Evolutionary conservation across 225 moss, liverwort and hornwort genomes (phyloP), one percentile per base, ranked within the genome.

Genomic region (Physcomitrellopsis africana): DNA sequence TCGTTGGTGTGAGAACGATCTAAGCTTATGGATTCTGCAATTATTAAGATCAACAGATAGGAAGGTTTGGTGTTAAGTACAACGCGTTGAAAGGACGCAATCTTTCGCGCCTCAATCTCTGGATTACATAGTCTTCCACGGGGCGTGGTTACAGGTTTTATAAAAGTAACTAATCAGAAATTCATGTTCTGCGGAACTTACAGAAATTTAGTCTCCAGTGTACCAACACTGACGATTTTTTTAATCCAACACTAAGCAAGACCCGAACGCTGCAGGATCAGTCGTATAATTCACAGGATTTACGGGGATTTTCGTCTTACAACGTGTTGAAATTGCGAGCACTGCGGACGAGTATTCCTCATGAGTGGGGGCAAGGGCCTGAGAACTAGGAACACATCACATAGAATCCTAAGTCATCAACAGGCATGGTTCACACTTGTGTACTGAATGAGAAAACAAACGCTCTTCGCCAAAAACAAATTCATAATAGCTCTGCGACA

Each of bases 81-180:
- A 19, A 45, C 15, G 51, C 56, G 14, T 7, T 74, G 70, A 49
- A 82, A 71, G 61, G 66, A 70, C 66, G 54, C 79, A 75, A 66
- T 79, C 52, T 65, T 74, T 82, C 37, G 47, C 3, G 52, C 58
- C 47, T 18, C 29, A 68, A 18, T 37, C 60, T 61, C 9, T 55
- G 56, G 32, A 37, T 37, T 37, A 24, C 24, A 24, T 24, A 37
- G 32, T 48, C 14, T 55, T 45, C 48, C 15, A 32, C 15, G 12
- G 17, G 63, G 20, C 32, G 10, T 41, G 46, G 13, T n/a, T 32
- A 47, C 9, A 10, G 37, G 11, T n/a, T 10, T 59, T 32, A 16
- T n/a, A 69, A n/a, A 52, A 17, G 24, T 24, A 29, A 69, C 6
- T 1, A 13, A 45, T 22, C 45, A 17, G 1, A 29, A 68, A 14